Conservation (phyloP, 768 basidiomycete genomes). For the Boletus vermiculosoides region DNA sequence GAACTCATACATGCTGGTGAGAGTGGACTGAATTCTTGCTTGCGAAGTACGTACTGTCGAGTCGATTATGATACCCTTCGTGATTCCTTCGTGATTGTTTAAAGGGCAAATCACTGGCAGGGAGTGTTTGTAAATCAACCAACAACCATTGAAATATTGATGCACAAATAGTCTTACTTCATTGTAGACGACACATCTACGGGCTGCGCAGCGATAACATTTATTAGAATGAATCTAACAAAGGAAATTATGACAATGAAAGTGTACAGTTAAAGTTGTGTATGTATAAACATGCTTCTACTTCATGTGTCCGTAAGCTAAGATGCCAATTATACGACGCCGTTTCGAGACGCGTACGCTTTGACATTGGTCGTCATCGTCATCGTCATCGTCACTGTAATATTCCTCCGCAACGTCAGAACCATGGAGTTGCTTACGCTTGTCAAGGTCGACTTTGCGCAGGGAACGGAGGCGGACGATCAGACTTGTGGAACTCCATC, state of each 20-base stretch:
- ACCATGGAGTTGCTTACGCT: conserved; percentile 44
- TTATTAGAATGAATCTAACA: conserved; percentile 32
- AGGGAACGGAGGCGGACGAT: conserved; percentile 55
- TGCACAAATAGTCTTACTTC: too few relatives aligned
- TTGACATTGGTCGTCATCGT: conserved; percentile 36
- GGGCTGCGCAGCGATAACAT: conserved; percentile 19
- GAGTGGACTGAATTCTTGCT: too few relatives aligned
- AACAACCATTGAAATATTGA: too few relatives aligned
- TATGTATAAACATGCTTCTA: conserved; percentile 25
- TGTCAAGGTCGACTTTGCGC: conserved; percentile 57
- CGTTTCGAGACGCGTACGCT: conserved; percentile 30
- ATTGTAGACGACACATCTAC: neutral
- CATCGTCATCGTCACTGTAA: conserved; percentile 31
- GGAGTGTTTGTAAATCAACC: neutral
- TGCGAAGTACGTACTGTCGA: too few relatives aligned
- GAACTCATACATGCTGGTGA: too few relatives aligned
- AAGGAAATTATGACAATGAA: conserved; percentile 27
- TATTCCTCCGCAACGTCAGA: conserved; percentile 39
- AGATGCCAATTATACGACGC: conserved; percentile 28
- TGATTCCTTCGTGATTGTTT: neutral
- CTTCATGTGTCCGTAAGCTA: conserved; percentile 20
- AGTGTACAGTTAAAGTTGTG: conserved; percentile 27
- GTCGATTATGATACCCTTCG: too few relatives aligned
- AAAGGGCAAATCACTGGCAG: neutral
- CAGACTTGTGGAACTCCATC: conserved; percentile 71